A percentile compares a stretch with the other conserved stretches of the same genome.
Evolutionary conservation across 352 stramenopile genomes (phyloP).

Genomic region (Globisporangium rhizosaccharum): DNA sequence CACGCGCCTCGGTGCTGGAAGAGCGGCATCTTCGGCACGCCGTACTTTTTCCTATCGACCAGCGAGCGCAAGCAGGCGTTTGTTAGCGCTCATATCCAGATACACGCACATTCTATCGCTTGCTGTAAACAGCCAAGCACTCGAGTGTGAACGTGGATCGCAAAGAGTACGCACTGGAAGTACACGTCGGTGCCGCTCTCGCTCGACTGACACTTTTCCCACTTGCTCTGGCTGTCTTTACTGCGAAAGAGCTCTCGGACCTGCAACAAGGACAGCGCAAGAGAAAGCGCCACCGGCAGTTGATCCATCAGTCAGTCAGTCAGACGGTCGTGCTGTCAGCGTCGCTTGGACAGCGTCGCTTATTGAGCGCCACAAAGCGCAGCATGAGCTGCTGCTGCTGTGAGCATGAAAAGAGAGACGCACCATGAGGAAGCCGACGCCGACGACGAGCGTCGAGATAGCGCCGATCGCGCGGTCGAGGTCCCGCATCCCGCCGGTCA

Average conservation of each 20-base stretch:
- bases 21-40: slow-evolving; percentile 55
- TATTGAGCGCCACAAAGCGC: not conserved
- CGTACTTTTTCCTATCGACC: slow-evolving; percentile 64
- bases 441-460: slow-evolving; percentile 69
- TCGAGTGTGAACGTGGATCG: not conserved
- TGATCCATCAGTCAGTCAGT: not conserved
- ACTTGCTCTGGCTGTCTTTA: slow-evolving; percentile 44
- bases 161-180: slow-evolving; percentile 44
- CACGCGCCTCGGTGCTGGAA: slow-evolving; percentile 73
- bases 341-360: no score
- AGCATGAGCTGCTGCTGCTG: not conserved
- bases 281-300: no score
- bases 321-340: not conserved
- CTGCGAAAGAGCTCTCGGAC: slow-evolving; percentile 57
- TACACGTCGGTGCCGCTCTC: slow-evolving; percentile 62
- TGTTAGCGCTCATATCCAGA: not conserved
- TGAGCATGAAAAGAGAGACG: not conserved
- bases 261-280: slow-evolving; percentile 14
- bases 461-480: slow-evolving; percentile 75
- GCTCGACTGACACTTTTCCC: slow-evolving; percentile 43
- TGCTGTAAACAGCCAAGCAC: not conserved
- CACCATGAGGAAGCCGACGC: slow-evolving; percentile 67
- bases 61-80: not conserved
- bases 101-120: no score
- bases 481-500: slow-evolving; percentile 62